A percentile compares a stretch with the other conserved stretches of the same genome.
Conservation (phyloP, 352 stramenopile genomes). For the Globisporangium viniferum region DNA sequence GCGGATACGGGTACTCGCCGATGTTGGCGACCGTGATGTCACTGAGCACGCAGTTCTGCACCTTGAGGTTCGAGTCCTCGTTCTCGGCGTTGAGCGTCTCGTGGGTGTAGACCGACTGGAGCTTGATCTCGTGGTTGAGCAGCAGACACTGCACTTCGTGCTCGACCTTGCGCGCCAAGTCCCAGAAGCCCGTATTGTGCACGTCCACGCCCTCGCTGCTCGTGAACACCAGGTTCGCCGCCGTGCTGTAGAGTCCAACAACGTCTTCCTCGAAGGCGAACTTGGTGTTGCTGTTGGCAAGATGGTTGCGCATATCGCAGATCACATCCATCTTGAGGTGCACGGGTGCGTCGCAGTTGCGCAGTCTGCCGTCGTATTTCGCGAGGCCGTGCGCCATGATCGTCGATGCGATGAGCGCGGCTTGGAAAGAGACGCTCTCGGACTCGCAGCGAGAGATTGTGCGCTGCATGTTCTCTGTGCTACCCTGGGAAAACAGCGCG, state of each 20-base stretch:
- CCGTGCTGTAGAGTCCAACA: slow-evolving; percentile 48
- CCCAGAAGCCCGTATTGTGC: slow-evolving; percentile 43
- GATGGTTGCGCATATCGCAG: slow-evolving; percentile 38
- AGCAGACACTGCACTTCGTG: slow-evolving; percentile 39
- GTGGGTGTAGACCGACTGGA: slow-evolving; percentile 61
- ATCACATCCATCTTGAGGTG: slow-evolving; percentile 51
- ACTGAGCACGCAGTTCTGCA: slow-evolving; percentile 43
- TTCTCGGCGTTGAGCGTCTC: slow-evolving; percentile 49
- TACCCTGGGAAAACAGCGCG: slow-evolving; percentile 43
- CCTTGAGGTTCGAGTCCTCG: slow-evolving; percentile 25
- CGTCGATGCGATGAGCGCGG: slow-evolving; percentile 37
- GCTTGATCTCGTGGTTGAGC: slow-evolving; percentile 52
- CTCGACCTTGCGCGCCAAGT: slow-evolving; percentile 46
- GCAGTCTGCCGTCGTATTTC: slow-evolving; percentile 28
- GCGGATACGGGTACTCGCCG: slow-evolving; percentile 27
- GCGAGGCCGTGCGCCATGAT: slow-evolving; percentile 46
- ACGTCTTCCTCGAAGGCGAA: slow-evolving; percentile 18
- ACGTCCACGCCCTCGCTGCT: slow-evolving; percentile 42
- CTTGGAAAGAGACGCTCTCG: slow-evolving; percentile 41
- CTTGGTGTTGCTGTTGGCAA: slow-evolving; percentile 16
- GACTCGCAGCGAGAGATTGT: slow-evolving; percentile 35
- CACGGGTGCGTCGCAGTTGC: slow-evolving; percentile 22
- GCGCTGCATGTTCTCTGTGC: slow-evolving; percentile 34
- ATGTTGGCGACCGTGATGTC: slow-evolving; percentile 38
- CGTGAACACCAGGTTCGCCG: slow-evolving; percentile 45